A percentile compares a stretch with the other conserved stretches of the same genome.
Evolutionary conservation across 1,284 basidiomycete species (phyloP).

Genomic region (Trametes versicolor): DNA sequence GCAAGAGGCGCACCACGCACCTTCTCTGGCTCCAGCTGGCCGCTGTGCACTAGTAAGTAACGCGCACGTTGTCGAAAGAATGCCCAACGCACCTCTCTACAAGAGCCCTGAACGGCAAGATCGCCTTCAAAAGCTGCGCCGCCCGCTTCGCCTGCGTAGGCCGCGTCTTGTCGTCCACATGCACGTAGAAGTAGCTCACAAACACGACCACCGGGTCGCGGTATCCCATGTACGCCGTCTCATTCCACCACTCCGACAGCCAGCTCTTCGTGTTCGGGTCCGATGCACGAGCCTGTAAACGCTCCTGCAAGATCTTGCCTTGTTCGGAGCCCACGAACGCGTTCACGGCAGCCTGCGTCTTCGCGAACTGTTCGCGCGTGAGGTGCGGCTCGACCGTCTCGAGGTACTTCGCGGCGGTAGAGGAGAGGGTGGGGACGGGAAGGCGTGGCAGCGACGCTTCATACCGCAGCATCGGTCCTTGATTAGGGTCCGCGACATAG

Average conservation of each 20-base stretch:
- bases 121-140: constrained; percentile 84
- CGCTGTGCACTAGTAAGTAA: constrained; percentile 51
- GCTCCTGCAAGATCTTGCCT: constrained; percentile 80
- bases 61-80: background rate
- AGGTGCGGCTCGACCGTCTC: constrained; percentile 84
- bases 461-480: constrained; percentile 80
- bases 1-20: constrained; percentile 86
- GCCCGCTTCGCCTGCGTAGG: constrained; percentile 75
- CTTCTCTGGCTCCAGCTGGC: constrained; percentile 91
- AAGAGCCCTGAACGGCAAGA: constrained; percentile 84
- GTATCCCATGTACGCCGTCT: constrained; percentile 87
- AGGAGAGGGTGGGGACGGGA: constrained; percentile 85
- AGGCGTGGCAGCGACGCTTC: constrained; percentile 84
- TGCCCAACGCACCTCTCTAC: constrained; percentile 72
- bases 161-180: constrained; percentile 73
- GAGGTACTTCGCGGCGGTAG: constrained; percentile 88
- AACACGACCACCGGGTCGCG: constrained; percentile 93
- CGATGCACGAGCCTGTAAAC: constrained; percentile 80
- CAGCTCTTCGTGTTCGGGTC: constrained; percentile 78
- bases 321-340: constrained; percentile 79
- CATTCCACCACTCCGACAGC: constrained; percentile 99
- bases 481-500: constrained; percentile 56
- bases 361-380: constrained; percentile 66
- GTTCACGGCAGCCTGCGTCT: constrained; percentile 69
- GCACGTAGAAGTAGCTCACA: constrained; percentile 96